phyloP scores from a whole-genome alignment of 1,139 yeast genomes.

The Diutina catenulata region DNA sequence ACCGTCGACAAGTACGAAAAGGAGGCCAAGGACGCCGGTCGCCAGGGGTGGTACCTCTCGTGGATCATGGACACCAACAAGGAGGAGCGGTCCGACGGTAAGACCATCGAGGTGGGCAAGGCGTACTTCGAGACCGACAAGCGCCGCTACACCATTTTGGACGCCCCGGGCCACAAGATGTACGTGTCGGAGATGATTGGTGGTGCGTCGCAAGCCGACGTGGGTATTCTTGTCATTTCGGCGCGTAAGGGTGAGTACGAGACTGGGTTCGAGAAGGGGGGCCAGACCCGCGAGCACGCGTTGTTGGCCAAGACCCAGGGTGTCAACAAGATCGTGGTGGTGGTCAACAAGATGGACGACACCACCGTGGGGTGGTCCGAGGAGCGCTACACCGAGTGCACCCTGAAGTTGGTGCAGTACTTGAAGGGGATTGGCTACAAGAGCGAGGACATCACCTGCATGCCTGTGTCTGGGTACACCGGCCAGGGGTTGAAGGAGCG shows the following conservation, averaged over 20 bases:
- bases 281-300: slow-evolving; percentile 98
- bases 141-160: slow-evolving; percentile 94
- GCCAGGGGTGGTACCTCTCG: slow-evolving; percentile 98
- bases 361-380: slow-evolving; percentile 93
- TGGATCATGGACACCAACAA: slow-evolving; percentile 99
- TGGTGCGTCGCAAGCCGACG: slow-evolving; percentile 99
- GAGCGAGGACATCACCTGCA: slow-evolving; percentile 73
- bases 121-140: slow-evolving; percentile 95
- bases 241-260: slow-evolving; percentile 99
- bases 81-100: slow-evolving; percentile 97
- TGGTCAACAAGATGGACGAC: slow-evolving; percentile 97
- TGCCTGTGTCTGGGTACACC: slow-evolving; percentile 98
- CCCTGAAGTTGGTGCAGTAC: slow-evolving; percentile 61
- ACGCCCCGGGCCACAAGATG: slow-evolving; percentile 99
- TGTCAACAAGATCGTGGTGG: slow-evolving; percentile 85
- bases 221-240: slow-evolving; percentile 90
- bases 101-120: slow-evolving; percentile 97
- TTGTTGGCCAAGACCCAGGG: slow-evolving; percentile 96
- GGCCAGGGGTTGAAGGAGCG: slow-evolving; percentile 95
- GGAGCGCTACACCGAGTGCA: slow-evolving; percentile 95
- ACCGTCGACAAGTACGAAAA: slow-evolving; percentile 97
- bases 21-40: slow-evolving; percentile 98
- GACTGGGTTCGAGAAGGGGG: slow-evolving; percentile 98
- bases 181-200: slow-evolving; percentile 99
- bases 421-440: slow-evolving; percentile 85